Conservation (phyloP, 2,329 filamentous ascomycete genomes). For the Lojkania enalia region DNA sequence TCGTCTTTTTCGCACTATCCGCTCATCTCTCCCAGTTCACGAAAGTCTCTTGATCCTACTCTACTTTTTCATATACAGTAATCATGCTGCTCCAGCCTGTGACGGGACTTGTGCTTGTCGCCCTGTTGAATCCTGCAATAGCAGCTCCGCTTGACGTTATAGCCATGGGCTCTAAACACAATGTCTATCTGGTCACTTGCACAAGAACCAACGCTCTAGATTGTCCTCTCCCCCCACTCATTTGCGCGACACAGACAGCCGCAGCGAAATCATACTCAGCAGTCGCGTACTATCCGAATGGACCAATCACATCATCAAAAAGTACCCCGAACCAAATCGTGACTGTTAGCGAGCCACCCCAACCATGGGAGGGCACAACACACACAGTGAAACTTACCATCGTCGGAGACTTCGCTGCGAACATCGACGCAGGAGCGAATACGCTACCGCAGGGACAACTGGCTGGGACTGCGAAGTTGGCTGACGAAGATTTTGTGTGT, state of each 20-base stretch:
- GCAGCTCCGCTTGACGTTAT: constrained; percentile 6
- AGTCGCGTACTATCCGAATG: constrained; percentile 12
- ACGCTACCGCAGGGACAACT: constrained; percentile 16
- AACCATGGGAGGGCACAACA: constrained; percentile 11
- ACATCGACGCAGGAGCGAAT: constrained; percentile 16
- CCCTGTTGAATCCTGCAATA: not conserved
- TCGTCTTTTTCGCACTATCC: not conserved
- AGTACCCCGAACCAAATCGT: not conserved
- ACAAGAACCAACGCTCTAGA: not conserved
- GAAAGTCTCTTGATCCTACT: not conserved
- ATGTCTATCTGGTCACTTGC: constrained; percentile 14
- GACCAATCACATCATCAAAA: not conserved
- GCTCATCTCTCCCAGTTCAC: too few species aligned
- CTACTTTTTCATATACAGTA: not conserved
- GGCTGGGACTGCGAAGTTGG: constrained; percentile 19
- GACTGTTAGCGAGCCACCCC: not conserved
- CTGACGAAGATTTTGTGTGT: constrained; percentile 21
- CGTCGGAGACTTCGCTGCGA: constrained; percentile 5
- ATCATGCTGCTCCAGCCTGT: too few species aligned
- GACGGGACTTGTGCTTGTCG: constrained; percentile 2
- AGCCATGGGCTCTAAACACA: constrained; percentile 13
- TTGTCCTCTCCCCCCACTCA: constrained; percentile 3
- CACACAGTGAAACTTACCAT: not conserved
- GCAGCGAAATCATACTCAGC: constrained; percentile 1
- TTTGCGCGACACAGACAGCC: not conserved